Conservation (phyloP, 345 rosid species). For the Corymbia maculata region DNA sequence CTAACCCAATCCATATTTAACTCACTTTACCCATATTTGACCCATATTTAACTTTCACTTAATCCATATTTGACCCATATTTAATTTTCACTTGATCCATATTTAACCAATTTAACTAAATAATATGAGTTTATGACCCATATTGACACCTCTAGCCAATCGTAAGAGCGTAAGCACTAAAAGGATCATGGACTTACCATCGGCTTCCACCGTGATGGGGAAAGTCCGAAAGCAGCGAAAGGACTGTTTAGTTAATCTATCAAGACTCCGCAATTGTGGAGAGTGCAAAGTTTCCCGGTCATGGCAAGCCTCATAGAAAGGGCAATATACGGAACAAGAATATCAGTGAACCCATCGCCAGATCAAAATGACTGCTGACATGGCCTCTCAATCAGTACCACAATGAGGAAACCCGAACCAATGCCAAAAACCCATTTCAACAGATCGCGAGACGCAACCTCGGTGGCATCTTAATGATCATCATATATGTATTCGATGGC, state of each 20-base stretch:
- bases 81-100: too few species aligned
- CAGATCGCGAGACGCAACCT: background rate
- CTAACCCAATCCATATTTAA: too few species aligned
- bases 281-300: background rate
- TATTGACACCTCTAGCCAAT: too few species aligned
- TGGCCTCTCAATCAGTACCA: background rate
- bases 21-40: too few species aligned
- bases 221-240: background rate
- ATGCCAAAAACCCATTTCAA: background rate
- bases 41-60: too few species aligned
- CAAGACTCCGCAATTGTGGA: background rate
- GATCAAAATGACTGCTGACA: background rate
- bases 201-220: background rate
- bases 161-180: background rate
- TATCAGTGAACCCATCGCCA: background rate
- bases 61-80: too few species aligned
- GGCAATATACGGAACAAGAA: background rate
- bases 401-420: background rate
- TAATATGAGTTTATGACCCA: too few species aligned
- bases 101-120: too few species aligned
- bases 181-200: background rate
- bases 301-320: background rate
- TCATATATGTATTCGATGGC: background rate
- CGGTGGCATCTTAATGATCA: background rate
- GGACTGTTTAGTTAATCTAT: background rate